A percentile compares a stretch with the other conserved stretches of the same genome.
Evolutionary conservation across 2,329 filamentous ascomycete genomes (phyloP).

Genomic region (Tolypocladium amazonense): DNA sequence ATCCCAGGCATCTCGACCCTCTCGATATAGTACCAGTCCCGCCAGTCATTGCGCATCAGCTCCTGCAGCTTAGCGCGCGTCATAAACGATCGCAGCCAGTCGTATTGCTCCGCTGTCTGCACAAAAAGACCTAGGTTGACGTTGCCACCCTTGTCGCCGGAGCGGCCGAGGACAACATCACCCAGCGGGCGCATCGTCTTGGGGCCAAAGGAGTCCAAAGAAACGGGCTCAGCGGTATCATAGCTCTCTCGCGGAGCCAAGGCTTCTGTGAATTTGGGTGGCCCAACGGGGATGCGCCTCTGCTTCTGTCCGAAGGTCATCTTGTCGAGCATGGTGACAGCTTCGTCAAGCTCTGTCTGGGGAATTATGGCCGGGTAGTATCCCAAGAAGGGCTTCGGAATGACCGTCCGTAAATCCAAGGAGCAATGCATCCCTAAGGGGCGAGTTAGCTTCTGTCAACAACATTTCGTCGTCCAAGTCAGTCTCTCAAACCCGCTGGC

Average conservation of each 20-base stretch:
- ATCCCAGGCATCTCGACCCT: conserved; percentile 35
- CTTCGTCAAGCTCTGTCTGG: conserved; percentile 20
- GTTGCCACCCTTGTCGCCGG: conserved; percentile 31
- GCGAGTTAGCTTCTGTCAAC: neutral
- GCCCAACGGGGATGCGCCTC: conserved; percentile 5
- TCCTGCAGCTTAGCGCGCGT: conserved; percentile 24
- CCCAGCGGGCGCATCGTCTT: conserved; percentile 14
- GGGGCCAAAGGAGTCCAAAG: conserved; percentile 8
- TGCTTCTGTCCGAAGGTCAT: neutral
- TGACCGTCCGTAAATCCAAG: conserved; percentile 27
- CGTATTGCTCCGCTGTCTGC: conserved; percentile 29
- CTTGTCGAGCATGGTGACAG: conserved; percentile 8
- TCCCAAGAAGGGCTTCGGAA: conserved; percentile 13
- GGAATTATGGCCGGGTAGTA: conserved; percentile 13
- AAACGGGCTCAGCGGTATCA: conserved; percentile 7
- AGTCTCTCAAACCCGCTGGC: neutral
- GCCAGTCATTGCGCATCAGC: conserved; percentile 23
- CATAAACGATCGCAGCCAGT: conserved; percentile 32
- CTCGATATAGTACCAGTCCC: conserved; percentile 25
- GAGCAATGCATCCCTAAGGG: conserved; percentile 27
- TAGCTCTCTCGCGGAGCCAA: conserved; percentile 10
- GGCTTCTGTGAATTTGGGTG: conserved; percentile 8
- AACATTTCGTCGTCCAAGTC: neutral
- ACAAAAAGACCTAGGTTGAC: conserved; percentile 35
- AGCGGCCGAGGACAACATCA: conserved; percentile 17